Evolutionary conservation across 2,329 filamentous ascomycete species (phyloP).

Genomic region (Colletotrichum filicis): DNA sequence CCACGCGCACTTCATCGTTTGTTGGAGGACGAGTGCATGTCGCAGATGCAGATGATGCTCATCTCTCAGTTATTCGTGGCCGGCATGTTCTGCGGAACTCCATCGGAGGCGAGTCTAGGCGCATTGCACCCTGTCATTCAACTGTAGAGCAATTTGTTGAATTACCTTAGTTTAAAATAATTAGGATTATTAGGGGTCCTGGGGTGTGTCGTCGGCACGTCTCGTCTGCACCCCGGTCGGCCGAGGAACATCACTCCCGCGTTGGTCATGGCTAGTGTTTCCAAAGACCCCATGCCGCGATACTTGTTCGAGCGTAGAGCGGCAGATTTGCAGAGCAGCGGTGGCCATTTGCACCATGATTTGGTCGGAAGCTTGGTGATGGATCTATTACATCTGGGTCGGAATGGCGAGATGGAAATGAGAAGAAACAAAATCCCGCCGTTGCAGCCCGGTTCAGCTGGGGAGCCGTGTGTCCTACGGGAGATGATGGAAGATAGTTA

Average conservation of each 20-base stretch:
- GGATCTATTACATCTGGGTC: neutral
- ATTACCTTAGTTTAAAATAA: neutral
- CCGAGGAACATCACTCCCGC: conserved; percentile 33
- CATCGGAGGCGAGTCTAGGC: conserved; percentile 22
- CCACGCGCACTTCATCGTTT: neutral
- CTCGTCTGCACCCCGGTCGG: conserved; percentile 27
- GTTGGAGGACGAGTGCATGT: neutral
- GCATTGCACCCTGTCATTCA: conserved; percentile 11
- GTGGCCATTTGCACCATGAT: conserved; percentile 13
- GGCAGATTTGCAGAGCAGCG: conserved; percentile 17
- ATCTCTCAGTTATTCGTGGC: conserved; percentile 13
- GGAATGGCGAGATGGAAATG: neutral
- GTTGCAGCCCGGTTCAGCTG: neutral
- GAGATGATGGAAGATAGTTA: neutral
- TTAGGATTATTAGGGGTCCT: conserved; percentile 33
- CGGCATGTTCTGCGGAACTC: conserved; percentile 33
- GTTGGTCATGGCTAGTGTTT: conserved; percentile 28
- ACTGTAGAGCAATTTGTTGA: conserved; percentile 18
- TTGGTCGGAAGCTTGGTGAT: neutral
- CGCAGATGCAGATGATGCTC: neutral
- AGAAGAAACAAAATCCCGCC: neutral
- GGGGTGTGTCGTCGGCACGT: conserved; percentile 27
- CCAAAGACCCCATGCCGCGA: conserved; percentile 29
- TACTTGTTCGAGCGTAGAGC: conserved; percentile 30
- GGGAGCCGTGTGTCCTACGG: neutral